phyloP scores from a whole-genome alignment of 768 basidiomycete species.

The Kwoniella heveanensis region DNA sequence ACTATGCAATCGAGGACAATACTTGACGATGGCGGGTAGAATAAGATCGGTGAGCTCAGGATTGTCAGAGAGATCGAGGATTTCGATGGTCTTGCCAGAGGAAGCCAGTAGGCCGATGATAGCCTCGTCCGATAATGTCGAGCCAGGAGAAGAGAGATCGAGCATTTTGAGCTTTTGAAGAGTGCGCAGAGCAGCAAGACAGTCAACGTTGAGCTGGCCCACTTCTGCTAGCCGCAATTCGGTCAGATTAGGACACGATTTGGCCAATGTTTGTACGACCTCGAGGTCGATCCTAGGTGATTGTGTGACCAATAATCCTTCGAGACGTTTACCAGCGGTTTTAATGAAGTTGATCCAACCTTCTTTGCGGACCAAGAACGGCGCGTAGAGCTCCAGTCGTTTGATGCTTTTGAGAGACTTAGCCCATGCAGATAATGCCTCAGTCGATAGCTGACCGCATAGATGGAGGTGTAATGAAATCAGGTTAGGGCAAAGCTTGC shows the following conservation, averaged over 20 bases:
- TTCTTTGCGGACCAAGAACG: constrained; percentile 65
- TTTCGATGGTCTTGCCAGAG: constrained; percentile 64
- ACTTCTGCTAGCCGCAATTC: constrained; percentile 79
- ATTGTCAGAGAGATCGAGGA: constrained; percentile 75
- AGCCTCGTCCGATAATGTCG: constrained; percentile 63
- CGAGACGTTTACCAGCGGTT: constrained; percentile 63
- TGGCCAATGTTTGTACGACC: constrained; percentile 66
- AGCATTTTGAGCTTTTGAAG: constrained; percentile 63
- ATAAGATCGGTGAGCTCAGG: constrained; percentile 61
- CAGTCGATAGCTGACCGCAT: constrained; percentile 75
- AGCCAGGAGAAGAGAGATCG: constrained; percentile 65
- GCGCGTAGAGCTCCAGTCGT: constrained; percentile 78
- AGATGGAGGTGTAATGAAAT: constrained; percentile 75
- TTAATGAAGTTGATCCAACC: constrained; percentile 78
- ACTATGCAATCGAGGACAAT: constrained; percentile 60
- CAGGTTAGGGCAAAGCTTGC: constrained; percentile 80
- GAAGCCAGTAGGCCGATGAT: constrained; percentile 63
- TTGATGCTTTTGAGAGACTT: constrained; percentile 67
- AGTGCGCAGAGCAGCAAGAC: constrained; percentile 62
- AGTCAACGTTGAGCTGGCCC: constrained; percentile 69
- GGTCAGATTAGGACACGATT: constrained; percentile 63
- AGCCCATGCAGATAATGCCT: constrained; percentile 60
- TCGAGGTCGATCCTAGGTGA: constrained; percentile 80
- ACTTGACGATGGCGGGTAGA: constrained; percentile 64
- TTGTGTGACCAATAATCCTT: constrained; percentile 77